Base-by-base conservation (phyloP, 1,139 yeast genomes). In the Protomyces arabidopsidicola region DNA sequence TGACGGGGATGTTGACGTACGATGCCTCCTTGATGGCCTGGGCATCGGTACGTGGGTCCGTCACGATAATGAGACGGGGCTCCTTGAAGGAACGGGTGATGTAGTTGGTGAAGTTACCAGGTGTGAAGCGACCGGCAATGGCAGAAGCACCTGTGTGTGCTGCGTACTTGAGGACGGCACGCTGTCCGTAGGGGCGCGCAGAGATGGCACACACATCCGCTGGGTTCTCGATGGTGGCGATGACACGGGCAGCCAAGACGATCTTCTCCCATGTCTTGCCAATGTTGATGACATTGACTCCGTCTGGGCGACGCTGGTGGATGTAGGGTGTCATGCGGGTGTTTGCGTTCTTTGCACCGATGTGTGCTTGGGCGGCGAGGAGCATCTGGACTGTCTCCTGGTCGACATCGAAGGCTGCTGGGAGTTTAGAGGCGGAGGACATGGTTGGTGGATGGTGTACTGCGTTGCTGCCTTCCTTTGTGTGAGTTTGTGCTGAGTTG, bases 71-170 rank as follows among this genome's bases (percentile, higher is more conserved):
- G 80, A 95, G 87, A 85, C 98, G 90, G 86, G 99, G 99, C 85
- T 95, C 99, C 85, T 91, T 93, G 97, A 93, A 95, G 75, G 98
- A 90, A 84, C 98, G 95, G 82, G 98, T 95, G 86, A 91, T 93
- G 86, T 95, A 95, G 86, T 95, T 95, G 81, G 99, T 95, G 91
- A 95, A 95, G 86, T 89, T 87, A 88, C 99, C 99, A 82, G 99
- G 99, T 76, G 98, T 95, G 90, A 95, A 95, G 85, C 99, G 91
- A 82, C 98, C 98, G 75, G 98, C 98, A 83, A 95, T 91, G 81
- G 98, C 95, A 75, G 98, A 91, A 74, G 98, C 97, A 82, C 98
- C 98, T 75, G 98, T 91, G 93, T 95, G 98, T 76, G 97, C 90
- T 79, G 98, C 98, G 78, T 88, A 95, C 86, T 95, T 95, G 81